phyloP scores from a whole-genome alignment of 768 basidiomycete species.

The Tulasnella sp. region DNA sequence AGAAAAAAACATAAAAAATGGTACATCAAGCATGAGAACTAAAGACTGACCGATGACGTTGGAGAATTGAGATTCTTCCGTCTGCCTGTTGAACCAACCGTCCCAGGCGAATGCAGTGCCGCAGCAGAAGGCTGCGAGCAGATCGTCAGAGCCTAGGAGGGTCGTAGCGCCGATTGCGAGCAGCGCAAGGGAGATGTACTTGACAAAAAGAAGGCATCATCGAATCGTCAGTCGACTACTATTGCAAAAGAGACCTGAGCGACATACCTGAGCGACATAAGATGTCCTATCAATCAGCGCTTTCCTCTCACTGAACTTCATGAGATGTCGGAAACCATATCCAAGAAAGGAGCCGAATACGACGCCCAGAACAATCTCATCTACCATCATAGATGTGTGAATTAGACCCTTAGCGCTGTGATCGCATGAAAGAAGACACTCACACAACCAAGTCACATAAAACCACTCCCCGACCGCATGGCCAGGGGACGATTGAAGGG shows the following conservation, averaged over 20 bases:
- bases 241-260: constrained; percentile 22
- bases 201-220: neutral
- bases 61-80: constrained; percentile 89
- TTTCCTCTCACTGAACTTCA: constrained; percentile 83
- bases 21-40: too few species aligned
- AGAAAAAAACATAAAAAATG: too few species aligned
- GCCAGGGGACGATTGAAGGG: constrained; percentile 48
- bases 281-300: constrained; percentile 89
- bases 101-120: constrained; percentile 97
- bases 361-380: constrained; percentile 66
- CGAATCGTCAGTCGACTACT: constrained; percentile 20
- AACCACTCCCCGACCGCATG: constrained; percentile 81
- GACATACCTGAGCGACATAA: constrained; percentile 63
- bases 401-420: constrained; percentile 13
- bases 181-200: constrained; percentile 67
- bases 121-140: constrained; percentile 88
- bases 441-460: constrained; percentile 74
- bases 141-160: constrained; percentile 83
- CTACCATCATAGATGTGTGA: constrained; percentile 32
- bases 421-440: constrained; percentile 26
- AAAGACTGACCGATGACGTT: constrained; percentile 58
- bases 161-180: constrained; percentile 76
- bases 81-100: constrained; percentile 85
- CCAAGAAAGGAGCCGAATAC: constrained; percentile 68
- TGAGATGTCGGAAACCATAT: constrained; percentile 69